Evolutionary conservation across 257 asterid genomes (phyloP), one percentile per base, ranked within the genome.

Genomic region (Ophiorrhiza pumila): DNA sequence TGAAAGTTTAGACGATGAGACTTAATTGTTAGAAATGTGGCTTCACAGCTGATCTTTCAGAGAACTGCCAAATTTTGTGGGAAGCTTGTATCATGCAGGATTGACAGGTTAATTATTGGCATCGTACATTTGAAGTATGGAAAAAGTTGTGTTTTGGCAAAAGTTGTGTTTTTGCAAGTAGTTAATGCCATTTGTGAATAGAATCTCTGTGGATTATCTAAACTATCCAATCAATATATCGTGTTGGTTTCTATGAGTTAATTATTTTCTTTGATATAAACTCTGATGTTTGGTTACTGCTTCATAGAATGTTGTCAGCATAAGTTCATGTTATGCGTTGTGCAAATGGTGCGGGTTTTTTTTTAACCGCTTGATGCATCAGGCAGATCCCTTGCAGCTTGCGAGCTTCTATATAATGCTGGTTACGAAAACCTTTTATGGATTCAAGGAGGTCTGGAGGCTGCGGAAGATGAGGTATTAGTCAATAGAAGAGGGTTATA

Each of bases 351-450:
- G 32, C 14, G 25, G 17, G 59, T 69, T n/a, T 50, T 11, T 23
- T 69, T 50, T 69, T 69, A 50, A 50, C 60, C 9, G 34, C 63
- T 52, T 69, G 17, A 1, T 75, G 75, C 71, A 85, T 82, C 87
- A 82, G 86, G 81, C 87, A 93, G 98, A 86, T 93, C 98, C 78
- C 95, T 93, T 83, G 98, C 98, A 67, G 98, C 98, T 83, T 93
- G 96, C 89, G 98, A 93, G 82, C 70, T 83, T 82, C 83, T 93
- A 70, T 69, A 84, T 61, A 89, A 88, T 79, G 90, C 92, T 76
- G 97, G 97, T 57, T 93, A 91, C 69, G 80, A 74, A 61, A 93
- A 91, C 83, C 72, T 91, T 68, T 93, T 88, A 71, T 93, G 97
- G 98, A 88, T 93, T 84, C 97, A 88, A 85, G 96, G 92, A 42